Conservation (phyloP, 1,284 basidiomycete species). For the Peniophora sp. region DNA sequence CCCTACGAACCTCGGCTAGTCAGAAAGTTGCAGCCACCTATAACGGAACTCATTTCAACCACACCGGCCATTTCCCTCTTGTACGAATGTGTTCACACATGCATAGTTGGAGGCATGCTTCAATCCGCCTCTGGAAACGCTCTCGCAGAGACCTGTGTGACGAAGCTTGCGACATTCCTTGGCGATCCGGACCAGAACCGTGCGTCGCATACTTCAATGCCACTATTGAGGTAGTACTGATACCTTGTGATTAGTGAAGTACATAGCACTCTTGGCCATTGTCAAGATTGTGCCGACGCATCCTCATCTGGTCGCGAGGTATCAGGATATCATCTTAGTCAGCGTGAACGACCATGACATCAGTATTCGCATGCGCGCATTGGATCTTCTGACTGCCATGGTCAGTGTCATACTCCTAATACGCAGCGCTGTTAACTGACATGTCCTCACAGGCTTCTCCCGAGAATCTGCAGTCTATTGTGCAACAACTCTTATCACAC, state of each 20-base stretch:
- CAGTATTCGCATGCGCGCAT: constrained; percentile 90
- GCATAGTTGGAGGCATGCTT: constrained; percentile 96
- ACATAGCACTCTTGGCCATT: constrained; percentile 92
- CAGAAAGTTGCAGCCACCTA: constrained; percentile 88
- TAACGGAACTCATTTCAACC: constrained; percentile 91
- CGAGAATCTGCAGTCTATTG: constrained; percentile 81
- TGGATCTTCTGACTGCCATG: constrained; percentile 92
- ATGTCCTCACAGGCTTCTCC: constrained; percentile 57
- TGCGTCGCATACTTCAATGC: constrained; percentile 26
- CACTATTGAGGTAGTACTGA: constrained; percentile 4
- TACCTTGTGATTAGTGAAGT: constrained; percentile 65
- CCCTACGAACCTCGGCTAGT: constrained; percentile 91
- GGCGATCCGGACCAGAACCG: constrained; percentile 94
- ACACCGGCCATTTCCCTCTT: constrained; percentile 93
- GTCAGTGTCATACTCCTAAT: constrained; percentile 32
- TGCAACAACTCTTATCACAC: constrained; percentile 82
- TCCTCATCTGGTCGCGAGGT: constrained; percentile 84
- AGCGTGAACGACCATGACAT: constrained; percentile 92
- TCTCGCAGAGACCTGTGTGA: constrained; percentile 84
- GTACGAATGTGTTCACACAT: constrained; percentile 98
- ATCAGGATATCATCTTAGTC: constrained; percentile 87
- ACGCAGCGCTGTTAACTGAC: constrained; percentile 6
- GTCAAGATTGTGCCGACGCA: constrained; percentile 94
- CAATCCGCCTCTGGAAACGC: constrained; percentile 72
- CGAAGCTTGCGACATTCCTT: constrained; percentile 89